A percentile compares a stretch with the other conserved stretches of the same genome.
phyloP scores from a whole-genome alignment of 768 basidiomycete species.

The Suillus placidus region DNA sequence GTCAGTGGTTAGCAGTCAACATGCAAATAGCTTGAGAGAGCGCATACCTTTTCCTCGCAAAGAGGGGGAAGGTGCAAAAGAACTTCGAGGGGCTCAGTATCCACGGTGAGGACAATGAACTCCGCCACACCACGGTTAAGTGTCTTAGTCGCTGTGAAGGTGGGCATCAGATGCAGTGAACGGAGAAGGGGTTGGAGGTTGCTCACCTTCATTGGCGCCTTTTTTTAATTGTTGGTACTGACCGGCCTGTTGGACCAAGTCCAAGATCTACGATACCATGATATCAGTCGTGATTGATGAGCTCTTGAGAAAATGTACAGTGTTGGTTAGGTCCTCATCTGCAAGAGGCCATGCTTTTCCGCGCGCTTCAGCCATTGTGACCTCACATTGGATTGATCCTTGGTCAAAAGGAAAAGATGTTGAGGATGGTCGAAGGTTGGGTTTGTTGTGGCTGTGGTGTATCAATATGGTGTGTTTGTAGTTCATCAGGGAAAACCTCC shows the following conservation, averaged over 20 bases:
- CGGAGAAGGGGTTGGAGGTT: background rate
- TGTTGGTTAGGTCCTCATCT: conserved; percentile 85
- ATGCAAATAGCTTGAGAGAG: background rate
- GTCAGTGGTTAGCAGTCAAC: background rate
- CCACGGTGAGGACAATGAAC: conserved; percentile 94
- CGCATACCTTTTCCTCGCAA: conserved; percentile 92
- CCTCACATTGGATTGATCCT: conserved; percentile 88
- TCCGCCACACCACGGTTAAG: conserved; percentile 98
- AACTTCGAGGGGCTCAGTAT: conserved; percentile 98
- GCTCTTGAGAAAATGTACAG: conserved; percentile 49
- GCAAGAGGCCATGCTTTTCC: conserved; percentile 91
- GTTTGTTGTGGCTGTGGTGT: conserved; percentile 8
- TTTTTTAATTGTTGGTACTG: conserved; percentile 99
- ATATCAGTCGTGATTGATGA: background rate
- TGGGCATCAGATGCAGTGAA: conserved; percentile 7
- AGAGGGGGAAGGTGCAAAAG: conserved; percentile 94
- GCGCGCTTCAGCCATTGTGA: conserved; percentile 72
- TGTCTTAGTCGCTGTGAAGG: conserved; percentile 84
- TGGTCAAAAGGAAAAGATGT: conserved; percentile 54
- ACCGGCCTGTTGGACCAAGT: conserved; percentile 92
- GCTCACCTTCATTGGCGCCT: conserved; percentile 94
- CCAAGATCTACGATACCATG: conserved; percentile 70
- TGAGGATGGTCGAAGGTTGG: background rate
- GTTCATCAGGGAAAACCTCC: too few species aligned
- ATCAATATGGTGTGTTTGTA: conserved; percentile 6